Evolutionary conservation across 768 basidiomycete species (phyloP).

Genomic region (Tubosaeta sp.): DNA sequence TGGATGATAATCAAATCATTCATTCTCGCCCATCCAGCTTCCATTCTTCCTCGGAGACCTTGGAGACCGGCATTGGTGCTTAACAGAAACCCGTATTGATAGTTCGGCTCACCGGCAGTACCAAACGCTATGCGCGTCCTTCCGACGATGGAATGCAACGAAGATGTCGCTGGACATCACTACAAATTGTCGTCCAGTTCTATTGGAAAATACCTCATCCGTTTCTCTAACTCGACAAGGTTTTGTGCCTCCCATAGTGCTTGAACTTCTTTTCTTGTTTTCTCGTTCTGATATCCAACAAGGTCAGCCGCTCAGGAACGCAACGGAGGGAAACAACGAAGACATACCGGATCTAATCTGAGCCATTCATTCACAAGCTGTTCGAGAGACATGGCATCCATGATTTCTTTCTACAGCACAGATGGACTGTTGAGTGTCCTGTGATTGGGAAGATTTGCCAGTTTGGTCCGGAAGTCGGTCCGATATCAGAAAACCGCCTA

Average conservation of each 20-base stretch:
- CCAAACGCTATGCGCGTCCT: slow-evolving; percentile 81
- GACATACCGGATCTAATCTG: slow-evolving; percentile 41
- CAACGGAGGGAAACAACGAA: neutral
- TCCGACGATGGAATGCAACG: neutral
- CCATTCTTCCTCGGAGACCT: slow-evolving; percentile 78
- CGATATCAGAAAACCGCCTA: too few relatives aligned
- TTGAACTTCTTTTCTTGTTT: slow-evolving; percentile 36
- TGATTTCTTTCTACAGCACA: neutral
- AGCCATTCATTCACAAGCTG: slow-evolving; percentile 50
- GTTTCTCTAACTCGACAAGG: slow-evolving; percentile 34
- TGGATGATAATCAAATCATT: slow-evolving; percentile 84
- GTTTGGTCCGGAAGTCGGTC: neutral
- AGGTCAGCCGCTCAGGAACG: neutral
- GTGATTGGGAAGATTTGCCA: neutral
- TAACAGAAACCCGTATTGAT: neutral
- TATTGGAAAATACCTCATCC: slow-evolving; percentile 35
- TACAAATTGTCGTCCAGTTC: neutral
- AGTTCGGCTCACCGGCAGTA: slow-evolving; percentile 61
- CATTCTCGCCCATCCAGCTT: slow-evolving; percentile 89
- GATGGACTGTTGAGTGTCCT: neutral
- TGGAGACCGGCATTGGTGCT: slow-evolving; percentile 23
- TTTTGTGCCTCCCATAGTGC: slow-evolving; percentile 29
- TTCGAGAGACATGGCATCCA: slow-evolving; percentile 27
- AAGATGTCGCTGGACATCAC: neutral
- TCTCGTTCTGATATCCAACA: slow-evolving; percentile 30